These are phyloP conservation scores for Syzygium oleosum DNA, from an alignment of 345 rosid species.

Conservation along the genomic window DNA sequence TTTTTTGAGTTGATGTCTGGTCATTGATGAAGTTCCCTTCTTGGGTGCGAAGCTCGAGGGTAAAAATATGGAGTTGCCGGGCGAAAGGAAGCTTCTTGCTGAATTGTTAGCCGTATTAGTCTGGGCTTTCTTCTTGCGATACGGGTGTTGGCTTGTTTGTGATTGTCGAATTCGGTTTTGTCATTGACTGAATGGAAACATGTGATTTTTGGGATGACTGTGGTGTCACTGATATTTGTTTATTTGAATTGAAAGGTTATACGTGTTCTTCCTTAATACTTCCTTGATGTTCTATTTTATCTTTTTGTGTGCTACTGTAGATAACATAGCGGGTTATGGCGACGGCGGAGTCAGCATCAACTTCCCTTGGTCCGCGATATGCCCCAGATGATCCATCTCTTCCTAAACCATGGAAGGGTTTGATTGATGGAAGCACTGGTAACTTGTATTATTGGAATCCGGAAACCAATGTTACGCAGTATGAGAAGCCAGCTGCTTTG, in stretches of 20 bases:
- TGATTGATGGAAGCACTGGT: constrained; percentile 86
- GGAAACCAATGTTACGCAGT: constrained; percentile 84
- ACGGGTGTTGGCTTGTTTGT: not conserved
- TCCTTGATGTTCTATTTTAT: not conserved
- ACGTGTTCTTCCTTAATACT: not conserved
- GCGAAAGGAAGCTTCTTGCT: not conserved
- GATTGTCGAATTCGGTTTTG: not conserved
- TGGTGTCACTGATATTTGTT: not conserved
- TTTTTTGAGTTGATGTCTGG: not conserved
- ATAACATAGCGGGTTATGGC: constrained; percentile 30
- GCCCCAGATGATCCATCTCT: constrained; percentile 94
- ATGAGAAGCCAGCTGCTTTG: constrained; percentile 66
- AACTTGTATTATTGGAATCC: constrained; percentile 91
- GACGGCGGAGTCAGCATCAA: constrained; percentile 44
- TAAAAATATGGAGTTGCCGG: not conserved
- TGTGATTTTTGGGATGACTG: not conserved
- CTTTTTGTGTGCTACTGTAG: not conserved
- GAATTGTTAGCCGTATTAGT: not conserved
- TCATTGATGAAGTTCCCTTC: not conserved
- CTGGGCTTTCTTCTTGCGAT: not conserved
- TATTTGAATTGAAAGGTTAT: not conserved
- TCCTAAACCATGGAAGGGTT: constrained; percentile 94
- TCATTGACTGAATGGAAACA: not conserved
- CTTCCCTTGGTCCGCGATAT: constrained; percentile 54
- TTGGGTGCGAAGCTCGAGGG: not conserved